Evolutionary conservation across 345 rosid species (phyloP), one percentile per base, ranked within the genome.

Genomic region (Eucalyptus dawsonii): DNA sequence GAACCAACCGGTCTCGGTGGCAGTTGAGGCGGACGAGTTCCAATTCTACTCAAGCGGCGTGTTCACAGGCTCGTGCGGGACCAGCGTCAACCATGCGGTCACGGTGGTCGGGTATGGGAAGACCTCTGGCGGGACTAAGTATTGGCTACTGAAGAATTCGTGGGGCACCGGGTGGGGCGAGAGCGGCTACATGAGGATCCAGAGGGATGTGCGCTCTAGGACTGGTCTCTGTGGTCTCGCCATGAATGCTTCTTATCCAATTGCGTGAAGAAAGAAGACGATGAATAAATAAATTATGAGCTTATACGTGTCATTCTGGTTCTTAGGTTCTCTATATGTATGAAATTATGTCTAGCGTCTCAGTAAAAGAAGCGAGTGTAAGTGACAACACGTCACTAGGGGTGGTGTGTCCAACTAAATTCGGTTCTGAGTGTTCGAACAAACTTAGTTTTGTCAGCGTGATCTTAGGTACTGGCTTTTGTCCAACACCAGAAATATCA

Each of bases 41-140:
- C 76, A 86, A 88, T 89, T 92, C 72, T 95, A 95, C 87, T 22
- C 86, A 7, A 58, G 91, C 6, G 96, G 96, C 24, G 76, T 95
- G 27, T 94, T 95, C 88, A 53, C 80, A 14, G 93, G 91, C 3
- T 65, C 88, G 6, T 96, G 98, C 81, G 94, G 89, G 21, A 93
- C 91, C 4, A 5, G 19, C 25, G 44, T 91, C 27, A 67, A 91
- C 89, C 98, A 95, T 86, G 95, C 92, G 5, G 93, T 94, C 34
- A 93, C 95, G 3, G 86, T 92, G 1, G 91, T 96, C 34, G 97
- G 97, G n/a, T 95, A 95, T 22, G 97, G 95, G n/a, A 87, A 88
- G 37, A 87, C 58, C 62, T 42, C n/a, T 7, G 92, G 88, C 12
- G 95, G 95, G 47, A 92, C 90, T 3, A 65, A 65, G 67, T 89